Evolutionary conservation across 768 basidiomycete genomes (phyloP).

Genomic region (Phlebiopsis gigantea): DNA sequence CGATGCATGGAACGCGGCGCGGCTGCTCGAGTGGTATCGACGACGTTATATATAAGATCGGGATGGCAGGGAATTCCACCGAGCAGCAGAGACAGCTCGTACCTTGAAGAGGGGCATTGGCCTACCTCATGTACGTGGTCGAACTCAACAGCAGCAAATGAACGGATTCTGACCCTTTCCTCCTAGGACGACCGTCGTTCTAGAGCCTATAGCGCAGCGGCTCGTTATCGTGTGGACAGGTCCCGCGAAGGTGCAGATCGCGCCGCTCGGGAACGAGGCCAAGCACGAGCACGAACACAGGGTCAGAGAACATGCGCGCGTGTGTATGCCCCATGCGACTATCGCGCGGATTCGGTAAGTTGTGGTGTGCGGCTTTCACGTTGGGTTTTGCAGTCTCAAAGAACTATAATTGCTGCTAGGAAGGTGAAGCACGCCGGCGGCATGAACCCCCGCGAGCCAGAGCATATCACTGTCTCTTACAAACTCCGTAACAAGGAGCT

Average conservation of each 20-base stretch:
- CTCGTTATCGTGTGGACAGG: not conserved
- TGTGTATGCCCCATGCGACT: not conserved
- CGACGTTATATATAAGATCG: too few relatives aligned
- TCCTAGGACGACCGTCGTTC: not conserved
- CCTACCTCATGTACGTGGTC: not conserved
- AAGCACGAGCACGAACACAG: not conserved
- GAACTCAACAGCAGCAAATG: not conserved
- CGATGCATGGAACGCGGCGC: too few relatives aligned
- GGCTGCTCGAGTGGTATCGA: too few relatives aligned
- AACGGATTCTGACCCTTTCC: not conserved
- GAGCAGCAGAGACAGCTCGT: too few relatives aligned
- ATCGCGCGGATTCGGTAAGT: not conserved
- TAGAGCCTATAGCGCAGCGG: not conserved
- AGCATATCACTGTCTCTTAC: not conserved
- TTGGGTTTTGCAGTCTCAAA: not conserved
- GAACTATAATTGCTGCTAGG: not conserved
- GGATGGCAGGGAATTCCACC: too few relatives aligned
- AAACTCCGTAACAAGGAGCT: not conserved
- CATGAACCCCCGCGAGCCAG: not conserved
- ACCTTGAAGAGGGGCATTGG: not conserved
- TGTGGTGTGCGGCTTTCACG: not conserved
- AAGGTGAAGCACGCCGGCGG: not conserved
- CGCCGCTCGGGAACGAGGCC: not conserved
- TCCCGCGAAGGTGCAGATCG: not conserved
- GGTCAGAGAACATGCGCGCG: not conserved